A percentile compares a stretch with the other conserved stretches of the same genome.
These are phyloP conservation scores for Beta vulgaris DNA, from an alignment of 148 eudicot species.

Conservation along the genomic window DNA sequence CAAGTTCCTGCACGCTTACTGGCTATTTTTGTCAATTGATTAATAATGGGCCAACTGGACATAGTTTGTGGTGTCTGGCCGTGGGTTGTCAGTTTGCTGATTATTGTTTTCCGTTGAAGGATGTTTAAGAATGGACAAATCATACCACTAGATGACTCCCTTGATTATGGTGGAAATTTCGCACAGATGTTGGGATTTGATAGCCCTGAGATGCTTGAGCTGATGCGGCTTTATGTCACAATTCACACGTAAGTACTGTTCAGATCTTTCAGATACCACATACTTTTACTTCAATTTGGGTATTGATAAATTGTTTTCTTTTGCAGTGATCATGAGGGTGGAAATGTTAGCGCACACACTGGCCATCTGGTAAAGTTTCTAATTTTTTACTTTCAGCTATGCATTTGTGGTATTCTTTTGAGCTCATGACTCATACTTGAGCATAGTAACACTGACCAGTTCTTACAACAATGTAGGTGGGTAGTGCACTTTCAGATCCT, in stretches of 20 bases:
- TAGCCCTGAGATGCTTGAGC: conserved; percentile 82
- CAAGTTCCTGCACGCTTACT: not conserved
- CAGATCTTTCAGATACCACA: not conserved
- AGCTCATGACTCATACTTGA: conserved; percentile 6
- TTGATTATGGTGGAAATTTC: conserved; percentile 94
- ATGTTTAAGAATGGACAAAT: conserved; percentile 77
- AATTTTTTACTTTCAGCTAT: not conserved
- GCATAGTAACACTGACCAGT: not conserved
- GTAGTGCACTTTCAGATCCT: conserved; percentile 96
- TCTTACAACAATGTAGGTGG: conserved; percentile 58
- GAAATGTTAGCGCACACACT: conserved; percentile 98
- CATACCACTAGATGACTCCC: conserved; percentile 68
- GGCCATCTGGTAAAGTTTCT: conserved; percentile 78
- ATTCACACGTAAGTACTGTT: conserved; percentile 61
- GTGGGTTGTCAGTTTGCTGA: not conserved
- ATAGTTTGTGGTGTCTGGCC: not conserved
- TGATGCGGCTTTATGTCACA: conserved; percentile 92
- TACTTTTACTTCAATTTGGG: not conserved
- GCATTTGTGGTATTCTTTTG: not conserved
- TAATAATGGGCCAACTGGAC: not conserved
- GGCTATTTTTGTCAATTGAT: too few species aligned
- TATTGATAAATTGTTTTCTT: conserved; percentile 7
- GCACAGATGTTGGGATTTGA: conserved; percentile 95
- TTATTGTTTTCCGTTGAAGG: conserved; percentile 42
- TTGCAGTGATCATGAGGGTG: conserved; percentile 99